Conservation (phyloP, 2,329 filamentous ascomycete species). For the Magnaporthiopsis rhizophila region DNA sequence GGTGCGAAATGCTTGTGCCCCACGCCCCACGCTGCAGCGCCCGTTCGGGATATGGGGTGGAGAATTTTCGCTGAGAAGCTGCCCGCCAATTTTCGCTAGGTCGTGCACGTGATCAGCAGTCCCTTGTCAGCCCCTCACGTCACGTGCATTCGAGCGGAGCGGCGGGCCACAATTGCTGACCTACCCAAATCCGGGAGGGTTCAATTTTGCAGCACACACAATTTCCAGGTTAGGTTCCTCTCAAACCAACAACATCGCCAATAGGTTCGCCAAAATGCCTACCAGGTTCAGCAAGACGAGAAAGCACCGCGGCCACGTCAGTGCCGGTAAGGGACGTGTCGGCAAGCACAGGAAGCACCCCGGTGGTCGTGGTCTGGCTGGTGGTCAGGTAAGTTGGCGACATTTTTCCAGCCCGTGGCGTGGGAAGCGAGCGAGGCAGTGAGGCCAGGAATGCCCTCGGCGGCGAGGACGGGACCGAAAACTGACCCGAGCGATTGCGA, state of each 20-base stretch:
- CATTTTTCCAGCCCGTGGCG: not conserved
- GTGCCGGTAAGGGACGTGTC: conserved; percentile 94
- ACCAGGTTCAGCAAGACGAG: conserved; percentile 68
- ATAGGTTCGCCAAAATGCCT: conserved; percentile 36
- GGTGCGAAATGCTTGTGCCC: no score
- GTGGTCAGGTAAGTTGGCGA: conserved; percentile 59
- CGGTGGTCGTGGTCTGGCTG: conserved; percentile 79
- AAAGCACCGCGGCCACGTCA: conserved; percentile 94
- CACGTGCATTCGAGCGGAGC: not conserved
- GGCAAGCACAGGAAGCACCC: conserved; percentile 97
- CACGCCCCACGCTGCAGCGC: no score
- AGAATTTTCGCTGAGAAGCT: no score
- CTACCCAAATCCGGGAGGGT: not conserved
- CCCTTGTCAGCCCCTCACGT: not conserved
- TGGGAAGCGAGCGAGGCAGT: conserved; percentile 2
- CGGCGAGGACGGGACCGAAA: not conserved
- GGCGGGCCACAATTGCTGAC: not conserved
- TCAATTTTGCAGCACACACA: not conserved
- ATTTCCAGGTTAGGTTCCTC: not conserved
- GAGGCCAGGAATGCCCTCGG: not conserved
- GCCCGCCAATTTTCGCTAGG: not conserved
- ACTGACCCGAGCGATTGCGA: conserved; percentile 10
- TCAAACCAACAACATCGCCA: conserved; percentile 11
- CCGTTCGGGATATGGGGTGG: no score
- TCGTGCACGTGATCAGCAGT: not conserved